Evolutionary conservation across 1,284 basidiomycete species (phyloP).

Genomic region (Austroboletus niveus): DNA sequence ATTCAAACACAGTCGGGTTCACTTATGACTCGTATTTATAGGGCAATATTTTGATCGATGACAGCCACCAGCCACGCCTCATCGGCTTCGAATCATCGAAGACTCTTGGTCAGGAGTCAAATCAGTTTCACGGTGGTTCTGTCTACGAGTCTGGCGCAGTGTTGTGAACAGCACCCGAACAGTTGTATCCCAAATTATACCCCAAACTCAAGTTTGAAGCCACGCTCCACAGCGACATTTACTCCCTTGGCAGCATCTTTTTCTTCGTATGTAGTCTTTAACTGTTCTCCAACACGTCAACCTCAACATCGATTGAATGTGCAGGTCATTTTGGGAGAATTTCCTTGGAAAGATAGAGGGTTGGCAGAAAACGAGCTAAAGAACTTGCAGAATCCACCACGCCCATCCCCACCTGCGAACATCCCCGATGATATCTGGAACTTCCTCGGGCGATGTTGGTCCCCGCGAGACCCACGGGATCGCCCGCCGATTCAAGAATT

Average conservation of each 20-base stretch:
- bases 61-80: neutral
- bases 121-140: neutral
- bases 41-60: constrained; percentile 3
- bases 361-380: neutral
- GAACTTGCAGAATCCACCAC: constrained; percentile 2
- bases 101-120: neutral
- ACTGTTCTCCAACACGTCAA: neutral
- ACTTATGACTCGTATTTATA: neutral
- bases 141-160: neutral
- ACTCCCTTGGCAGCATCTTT: constrained; percentile 11
- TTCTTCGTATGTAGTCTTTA: neutral
- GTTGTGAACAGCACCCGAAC: constrained; percentile 7
- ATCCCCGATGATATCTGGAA: constrained; percentile 3
- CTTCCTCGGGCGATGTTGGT: constrained; percentile 9
- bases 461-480: neutral
- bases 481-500: constrained; percentile 4
- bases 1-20: neutral
- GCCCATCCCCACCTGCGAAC: neutral
- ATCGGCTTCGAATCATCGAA: constrained; percentile 4
- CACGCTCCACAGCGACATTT: constrained; percentile 2
- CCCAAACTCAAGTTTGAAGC: neutral
- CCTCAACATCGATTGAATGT: neutral
- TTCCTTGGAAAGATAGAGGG: neutral
- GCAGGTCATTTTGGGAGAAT: constrained; percentile 2
- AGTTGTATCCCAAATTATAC: neutral